Base-by-base conservation (phyloP, 169 alveolate species). In the Cryptosporidium muris region DNA sequence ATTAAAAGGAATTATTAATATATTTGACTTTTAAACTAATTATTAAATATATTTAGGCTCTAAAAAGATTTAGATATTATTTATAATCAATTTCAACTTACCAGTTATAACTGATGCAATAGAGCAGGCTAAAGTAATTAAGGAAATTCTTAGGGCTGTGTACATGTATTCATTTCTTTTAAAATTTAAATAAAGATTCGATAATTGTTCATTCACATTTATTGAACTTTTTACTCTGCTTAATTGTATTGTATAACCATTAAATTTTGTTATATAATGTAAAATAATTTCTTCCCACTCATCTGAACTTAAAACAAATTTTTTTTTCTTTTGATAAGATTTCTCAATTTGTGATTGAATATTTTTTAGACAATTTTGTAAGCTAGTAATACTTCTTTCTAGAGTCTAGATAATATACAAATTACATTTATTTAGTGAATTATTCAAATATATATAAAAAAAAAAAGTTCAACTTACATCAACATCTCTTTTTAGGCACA, bases 151-250 rank as follows among this genome's bases (percentile, higher is more conserved):
- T 37, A 74, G 16, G n/a, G 54, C 60, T 7, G 85, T 74, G 38
- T 74, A 74, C 85, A 74, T 74, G 25, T 74, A 74, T 14, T 74
- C 85, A 47, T 74, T 74, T 54, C 85, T 74, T 54, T 74, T 66
- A 51, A 74, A 74, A 11, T 74, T 68, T 2, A 74, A 63, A n/a
- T 74, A 74, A 5, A 74, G 49, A 42, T 62, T 74, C 9, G 68
- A 74, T 12, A 74, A 51, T 43, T 74, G 74, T 34, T 74, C 68
- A 42, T 63, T 74, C 49, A 74, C 42, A 9, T 38, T 58, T 16
- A 74, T 74, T 40, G 85, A 74, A 4, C 74, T 40, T 74, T 74
- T 74, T 11, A 74, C 54, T 45, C 60, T 68, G 8, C 12, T 34
- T 11, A 74, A 48, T 54, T 74, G 74, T 53, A 58, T 74, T 7